phyloP scores from a whole-genome alignment of 495 filamentous ascomycete genomes.

The Penicillium pulvis region DNA sequence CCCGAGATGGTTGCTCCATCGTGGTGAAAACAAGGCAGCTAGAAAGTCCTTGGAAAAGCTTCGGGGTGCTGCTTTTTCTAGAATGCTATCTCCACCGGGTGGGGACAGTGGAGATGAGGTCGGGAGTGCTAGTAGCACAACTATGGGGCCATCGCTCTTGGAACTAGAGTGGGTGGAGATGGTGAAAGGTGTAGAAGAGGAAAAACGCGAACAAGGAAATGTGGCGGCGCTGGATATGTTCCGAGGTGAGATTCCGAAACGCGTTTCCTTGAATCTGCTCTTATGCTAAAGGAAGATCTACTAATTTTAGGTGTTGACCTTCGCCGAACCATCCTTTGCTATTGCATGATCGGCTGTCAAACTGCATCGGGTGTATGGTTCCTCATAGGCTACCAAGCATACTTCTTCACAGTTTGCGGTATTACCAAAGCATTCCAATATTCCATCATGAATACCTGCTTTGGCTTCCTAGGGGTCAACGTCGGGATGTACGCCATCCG shows the following conservation, averaged over 20 bases:
- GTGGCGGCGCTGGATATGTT: conserved; percentile 22
- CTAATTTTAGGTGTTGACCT: conserved; percentile 12
- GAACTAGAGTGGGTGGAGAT: conserved; percentile 22
- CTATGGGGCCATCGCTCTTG: conserved; percentile 8
- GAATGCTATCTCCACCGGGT: background rate
- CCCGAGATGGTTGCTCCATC: conserved; percentile 21
- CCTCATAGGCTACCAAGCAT: conserved; percentile 64
- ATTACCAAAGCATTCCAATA: conserved; percentile 60
- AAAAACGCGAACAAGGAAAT: conserved; percentile 17
- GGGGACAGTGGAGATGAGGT: conserved; percentile 1
- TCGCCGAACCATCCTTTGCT: conserved; percentile 19
- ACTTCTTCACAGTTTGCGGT: conserved; percentile 65
- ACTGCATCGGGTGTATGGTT: conserved; percentile 62
- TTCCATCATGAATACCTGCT: conserved; percentile 55
- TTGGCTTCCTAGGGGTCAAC: conserved; percentile 57
- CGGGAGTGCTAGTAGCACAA: conserved; percentile 5
- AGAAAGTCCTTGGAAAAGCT: conserved; percentile 19
- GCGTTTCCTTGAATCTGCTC: too few species aligned
- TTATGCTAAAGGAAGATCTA: background rate
- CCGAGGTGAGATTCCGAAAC: conserved; percentile 15
- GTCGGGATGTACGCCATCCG: conserved; percentile 56
- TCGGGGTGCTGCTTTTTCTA: conserved; percentile 7
- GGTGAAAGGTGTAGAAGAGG: conserved; percentile 22
- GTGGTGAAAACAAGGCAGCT: conserved; percentile 10
- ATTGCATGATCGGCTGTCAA: conserved; percentile 35